Base-by-base conservation (phyloP, 345 rosid genomes). In the Populus nigra region DNA sequence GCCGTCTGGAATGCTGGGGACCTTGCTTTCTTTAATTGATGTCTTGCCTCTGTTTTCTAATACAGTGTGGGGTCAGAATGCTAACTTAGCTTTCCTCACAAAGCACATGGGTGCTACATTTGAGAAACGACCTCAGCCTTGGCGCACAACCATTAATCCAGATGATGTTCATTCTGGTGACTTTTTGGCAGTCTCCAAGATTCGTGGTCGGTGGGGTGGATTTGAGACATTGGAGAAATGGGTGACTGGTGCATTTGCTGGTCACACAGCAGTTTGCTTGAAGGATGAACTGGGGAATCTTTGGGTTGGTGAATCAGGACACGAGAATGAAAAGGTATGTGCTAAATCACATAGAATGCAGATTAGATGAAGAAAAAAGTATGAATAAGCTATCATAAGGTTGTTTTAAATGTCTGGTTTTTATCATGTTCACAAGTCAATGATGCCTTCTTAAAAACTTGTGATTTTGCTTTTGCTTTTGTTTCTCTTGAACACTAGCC, bases 271-370 rank as follows among this genome's bases (percentile, higher is more conserved):
- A 27, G 99, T 96, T 82, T 96, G 99, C 88, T 84, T 96, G 88
- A 92, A 92, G 85, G 99, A 96, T 88, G 92, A 89, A 72, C 73
- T 78, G 77, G 98, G 97, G 72, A 91, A 92, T 78, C 94, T 96
- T 68, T 96, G 99, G 99, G 99, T 96, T 87, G 99, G 96, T 79
- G 99, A 96, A 89, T 96, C 99, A 0, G 99, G 98, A 47, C 99
- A 96, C 39, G 98, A 93, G 89, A 96, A 96, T 83, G 98, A 96
- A 72, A 92, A 95, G 97, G 98, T 93, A 70, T 73, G 62, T 50
- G 57, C 47, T 74, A n/a, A 63, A 71, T 17, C 66, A 35, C 35
- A 3, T 15, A 35, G 16, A 70, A 33, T 61, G 50, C 69, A 23
- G 69, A 61, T 45, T 45, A 45, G 50, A 45, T 45, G 50, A 12